Evolutionary conservation across 352 stramenopile species (phyloP).

Genomic region (Globisporangium nunn): DNA sequence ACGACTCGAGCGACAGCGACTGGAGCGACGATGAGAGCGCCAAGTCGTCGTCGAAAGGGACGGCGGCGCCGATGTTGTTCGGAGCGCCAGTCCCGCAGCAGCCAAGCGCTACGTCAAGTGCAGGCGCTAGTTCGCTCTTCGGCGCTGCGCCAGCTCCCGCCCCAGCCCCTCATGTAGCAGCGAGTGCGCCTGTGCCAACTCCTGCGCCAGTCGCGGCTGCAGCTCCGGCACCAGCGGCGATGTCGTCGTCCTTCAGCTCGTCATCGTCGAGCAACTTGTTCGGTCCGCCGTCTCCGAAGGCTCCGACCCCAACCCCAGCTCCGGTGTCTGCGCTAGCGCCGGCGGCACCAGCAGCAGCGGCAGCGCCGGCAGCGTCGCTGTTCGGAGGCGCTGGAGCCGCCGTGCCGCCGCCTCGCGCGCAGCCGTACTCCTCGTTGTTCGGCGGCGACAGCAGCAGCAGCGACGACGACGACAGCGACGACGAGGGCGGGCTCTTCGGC

Average conservation of each 20-base stretch:
- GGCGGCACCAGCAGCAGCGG: no score
- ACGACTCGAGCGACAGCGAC: slow-evolving; percentile 54
- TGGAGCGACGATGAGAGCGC: slow-evolving; percentile 47
- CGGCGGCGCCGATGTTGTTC: slow-evolving; percentile 21
- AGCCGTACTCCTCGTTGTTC: slow-evolving; percentile 61
- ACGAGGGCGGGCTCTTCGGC: slow-evolving; percentile 72
- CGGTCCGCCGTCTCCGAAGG: not conserved
- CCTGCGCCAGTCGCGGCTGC: not conserved
- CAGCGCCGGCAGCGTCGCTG: slow-evolving; percentile 9
- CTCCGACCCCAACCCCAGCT: not conserved
- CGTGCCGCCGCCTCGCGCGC: slow-evolving; percentile 12
- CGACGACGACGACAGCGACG: slow-evolving; percentile 67
- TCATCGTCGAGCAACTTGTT: not conserved
- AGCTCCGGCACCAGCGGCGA: not conserved
- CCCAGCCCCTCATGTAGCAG: not conserved
- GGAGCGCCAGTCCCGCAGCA: slow-evolving; percentile 5
- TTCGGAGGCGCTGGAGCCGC: slow-evolving; percentile 9
- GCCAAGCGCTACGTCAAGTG: no score
- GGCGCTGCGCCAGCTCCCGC: slow-evolving; percentile 6
- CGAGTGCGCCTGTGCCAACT: not conserved
- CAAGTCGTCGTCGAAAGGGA: slow-evolving; percentile 12
- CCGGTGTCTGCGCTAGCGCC: not conserved
- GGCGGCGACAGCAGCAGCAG: slow-evolving; percentile 44
- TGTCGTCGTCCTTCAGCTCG: not conserved
- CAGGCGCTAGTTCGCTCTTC: no score